A percentile compares a stretch with the other conserved stretches of the same genome.
Evolutionary conservation across 108 stramenopile species (phyloP).

Genomic region (Epipyxis sp.): DNA sequence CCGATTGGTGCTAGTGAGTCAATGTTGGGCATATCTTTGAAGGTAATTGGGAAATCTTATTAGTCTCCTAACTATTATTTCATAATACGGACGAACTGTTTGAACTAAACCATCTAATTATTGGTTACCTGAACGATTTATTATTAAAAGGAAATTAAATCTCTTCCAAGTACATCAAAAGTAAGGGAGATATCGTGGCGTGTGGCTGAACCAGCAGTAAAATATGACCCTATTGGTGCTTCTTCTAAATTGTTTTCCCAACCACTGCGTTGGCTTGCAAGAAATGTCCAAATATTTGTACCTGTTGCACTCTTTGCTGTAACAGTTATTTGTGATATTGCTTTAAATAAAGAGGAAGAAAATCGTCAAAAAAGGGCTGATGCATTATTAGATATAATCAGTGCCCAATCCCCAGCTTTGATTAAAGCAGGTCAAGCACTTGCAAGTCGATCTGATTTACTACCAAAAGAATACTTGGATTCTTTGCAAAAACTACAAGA

Average conservation of each 20-base stretch:
- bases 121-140: background rate
- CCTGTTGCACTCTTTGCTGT: conserved; percentile 78
- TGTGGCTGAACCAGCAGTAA: conserved; percentile 80
- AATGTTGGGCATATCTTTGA: too few species aligned
- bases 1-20: conserved; percentile 21
- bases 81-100: too few species aligned
- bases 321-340: conserved; percentile 67
- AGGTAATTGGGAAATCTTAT: too few species aligned
- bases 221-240: conserved; percentile 76
- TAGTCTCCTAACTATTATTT: too few species aligned
- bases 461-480: conserved; percentile 84
- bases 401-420: conserved; percentile 80
- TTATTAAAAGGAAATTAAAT: background rate
- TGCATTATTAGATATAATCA: conserved; percentile 73
- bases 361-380: conserved; percentile 61
- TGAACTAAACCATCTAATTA: too few species aligned
- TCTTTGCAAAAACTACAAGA: conserved; percentile 93
- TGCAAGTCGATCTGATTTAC: conserved; percentile 78
- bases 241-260: conserved; percentile 72
- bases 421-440: conserved; percentile 88
- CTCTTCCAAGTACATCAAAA: background rate
- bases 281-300: conserved; percentile 83
- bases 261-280: conserved; percentile 81
- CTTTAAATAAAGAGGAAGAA: conserved; percentile 49
- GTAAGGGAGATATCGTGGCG: conserved; percentile 20